Conservation (phyloP, 352 stramenopile species). For the Globisporangium nagaii region DNA sequence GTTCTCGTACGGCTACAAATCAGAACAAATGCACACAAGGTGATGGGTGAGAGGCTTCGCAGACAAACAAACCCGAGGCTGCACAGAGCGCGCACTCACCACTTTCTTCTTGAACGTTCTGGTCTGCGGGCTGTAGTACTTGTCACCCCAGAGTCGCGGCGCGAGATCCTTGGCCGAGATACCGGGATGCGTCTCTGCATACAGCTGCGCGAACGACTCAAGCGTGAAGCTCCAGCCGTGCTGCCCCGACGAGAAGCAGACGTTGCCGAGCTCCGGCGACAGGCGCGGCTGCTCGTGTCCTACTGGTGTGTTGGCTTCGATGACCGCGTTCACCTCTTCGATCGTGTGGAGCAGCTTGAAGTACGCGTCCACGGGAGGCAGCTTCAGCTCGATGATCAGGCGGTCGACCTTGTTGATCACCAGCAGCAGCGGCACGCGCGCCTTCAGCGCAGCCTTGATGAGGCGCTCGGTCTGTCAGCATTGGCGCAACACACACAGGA, state of each 20-base stretch:
- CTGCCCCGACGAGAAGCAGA: slow-evolving; percentile 94
- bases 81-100: too few species aligned
- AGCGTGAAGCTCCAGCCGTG: slow-evolving; percentile 98
- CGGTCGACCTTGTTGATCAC: slow-evolving; percentile 98
- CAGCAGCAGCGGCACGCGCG: slow-evolving; percentile 89
- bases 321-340: slow-evolving; percentile 94
- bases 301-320: slow-evolving; percentile 62
- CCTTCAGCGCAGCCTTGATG: slow-evolving; percentile 88
- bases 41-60: too few species aligned
- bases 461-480: slow-evolving; percentile 89
- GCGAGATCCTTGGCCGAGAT: slow-evolving; percentile 86
- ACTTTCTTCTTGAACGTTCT: slow-evolving; percentile 89
- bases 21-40: neutral
- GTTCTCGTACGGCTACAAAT: slow-evolving; percentile 66
- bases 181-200: slow-evolving; percentile 59
- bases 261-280: slow-evolving; percentile 94
- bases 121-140: slow-evolving; percentile 93
- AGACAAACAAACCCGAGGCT: too few species aligned
- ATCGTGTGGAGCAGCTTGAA: slow-evolving; percentile 97
- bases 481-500: neutral
- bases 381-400: slow-evolving; percentile 98
- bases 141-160: slow-evolving; percentile 95
- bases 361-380: slow-evolving; percentile 97
- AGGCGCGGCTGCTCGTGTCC: slow-evolving; percentile 51
- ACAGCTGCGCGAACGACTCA: slow-evolving; percentile 91